Base-by-base conservation (phyloP, 306 rosid species). In the Potentilla sterilis region DNA sequence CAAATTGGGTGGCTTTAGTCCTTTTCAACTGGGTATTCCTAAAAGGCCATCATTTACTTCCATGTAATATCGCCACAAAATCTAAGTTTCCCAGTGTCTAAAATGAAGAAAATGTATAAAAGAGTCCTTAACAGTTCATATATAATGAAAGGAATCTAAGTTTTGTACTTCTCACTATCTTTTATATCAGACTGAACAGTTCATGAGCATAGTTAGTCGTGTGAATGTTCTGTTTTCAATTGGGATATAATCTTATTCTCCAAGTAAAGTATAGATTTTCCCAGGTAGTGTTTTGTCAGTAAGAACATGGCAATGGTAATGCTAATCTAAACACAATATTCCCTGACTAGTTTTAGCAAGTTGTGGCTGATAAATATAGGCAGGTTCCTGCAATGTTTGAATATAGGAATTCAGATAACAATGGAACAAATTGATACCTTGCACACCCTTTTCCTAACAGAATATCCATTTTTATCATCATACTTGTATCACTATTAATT, bases 1-100 rank as follows among this genome's bases (percentile, higher is more conserved):
- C 83, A 79, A 81, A 38, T 82, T 86, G 73, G 69, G 77, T 67
- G 87, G 83, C 80, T 68, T 62, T 9, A 76, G 63, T 59, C 42
- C 24, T 65, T 55, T 59, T 51, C 18, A 52, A 42, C 65, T 47
- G 77, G 74, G 78, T 69, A 19, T 40, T 55, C 84, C 75, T 59
- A 52, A 49, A 34, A 47, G 37, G 52, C 51, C 72, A 35, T 64
- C 85, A 75, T 75, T 75, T 76, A 75, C 72, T 76, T n/a, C 80
- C 70, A 46, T 59, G 73, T 37, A 37, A 37, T 75, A 52, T 67
- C 37, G 72, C 75, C 83, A 73, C 64, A 44, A 73, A 73, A 67
- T 67, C 65, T 51, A 40, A 41, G 43, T 19, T 72, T 57, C 72
- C 66, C 69, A 48, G 68, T 24, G 38, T 59, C 4, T 14, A 42